Base-by-base conservation (phyloP, 139 green algal genomes). In the Auxenochlorella protothecoides region DNA sequence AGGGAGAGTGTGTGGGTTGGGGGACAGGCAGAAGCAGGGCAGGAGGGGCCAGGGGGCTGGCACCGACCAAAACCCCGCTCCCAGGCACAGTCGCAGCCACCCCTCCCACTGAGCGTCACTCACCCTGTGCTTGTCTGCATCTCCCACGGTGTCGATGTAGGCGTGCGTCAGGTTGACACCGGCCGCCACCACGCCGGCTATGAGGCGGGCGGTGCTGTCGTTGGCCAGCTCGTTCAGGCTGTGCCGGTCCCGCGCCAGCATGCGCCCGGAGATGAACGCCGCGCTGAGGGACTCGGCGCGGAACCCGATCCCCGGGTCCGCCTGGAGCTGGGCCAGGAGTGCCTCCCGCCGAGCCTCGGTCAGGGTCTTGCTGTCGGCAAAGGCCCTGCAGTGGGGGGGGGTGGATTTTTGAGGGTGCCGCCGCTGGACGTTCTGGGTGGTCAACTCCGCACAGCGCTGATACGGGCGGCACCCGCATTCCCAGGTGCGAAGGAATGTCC, bases 121-220 rank as follows among this genome's bases (percentile, higher is more conserved):
- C 55, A 71, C 73, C 64, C 44, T 59, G 61, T 79, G 73, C 53
- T 59, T 66, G 2, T 85, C 85, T 5, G 92, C 76, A 69, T 97
- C 91, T 6, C 93, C 93, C 7, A 98, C 87, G 2, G 93, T 97
- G 78, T 98, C 93, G 5, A 98, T 85, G 74, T 89, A 98, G 3
- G 94, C 81, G 80, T 96, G 78, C 12, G 74, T 70, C n/a, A 96
- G 65, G 61, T 87, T 81, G 51, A 91, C 79, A 0, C 89, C 89
- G 0, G 13, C 54, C 15, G 87, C 81, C 52, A 97, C 74, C 10
- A 71, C 80, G 0, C n/a, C 51, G 55, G 85, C 72, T 3, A 97
- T 90, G 10, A 96, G 81, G 5, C 64, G 63, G 57, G 87, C 78
- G 3, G 83, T 90, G 6, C 86, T 85, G 3, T 92, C 76, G 51